Evolutionary conservation across 805 yeast species (phyloP), one percentile per base, ranked within the genome.

Genomic region (Zygotorulaspora sp.): DNA sequence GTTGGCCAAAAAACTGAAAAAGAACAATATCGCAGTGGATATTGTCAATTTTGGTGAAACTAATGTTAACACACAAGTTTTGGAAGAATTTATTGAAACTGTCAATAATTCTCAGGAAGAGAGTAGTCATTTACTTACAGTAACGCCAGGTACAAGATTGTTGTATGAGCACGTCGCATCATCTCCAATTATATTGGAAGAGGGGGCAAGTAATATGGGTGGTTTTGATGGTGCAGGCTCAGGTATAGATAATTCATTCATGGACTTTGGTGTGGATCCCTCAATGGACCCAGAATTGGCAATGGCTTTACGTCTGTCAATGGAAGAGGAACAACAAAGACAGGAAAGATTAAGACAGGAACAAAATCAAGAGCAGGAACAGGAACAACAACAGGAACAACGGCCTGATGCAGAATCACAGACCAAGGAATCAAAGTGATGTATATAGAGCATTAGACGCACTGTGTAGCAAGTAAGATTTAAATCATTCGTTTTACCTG

Each of bases 241-340:
- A 9, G 73, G 67, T 34, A 69, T 63, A 17, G 74, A 63, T 18
- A 73, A 64, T n/a, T 72, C 66, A 15, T 74, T 68, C 34, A 78
- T 77, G 64, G 86, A 79, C 40, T 72, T 81, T 55, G 83, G 80
- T 36, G 77, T 76, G 26, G 97, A 90, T 63, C 90, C 96, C 21
- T 79, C 80, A 49, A 83, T 87, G 78, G 98, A 92, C 55, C 97
- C 97, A 21, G 98, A 92, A 64, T 75, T 92, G 58, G 98, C 97
- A 0, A 72, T 92, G 71, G 98, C 97, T 1, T 75, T 92, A 55
- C 79, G 97, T 58, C 71, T 92, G 62, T 90, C 97, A 0, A 71
- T 92, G 55, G 97, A 92, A 58, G 98, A 92, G 58, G 97, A 90
- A 60, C 84, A 82, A 53, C 81, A 85, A 35, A 78, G 97, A 67